These are phyloP conservation scores for Cyberlindnera lachancei DNA, from an alignment of 805 yeast species.

Conservation along the genomic window DNA sequence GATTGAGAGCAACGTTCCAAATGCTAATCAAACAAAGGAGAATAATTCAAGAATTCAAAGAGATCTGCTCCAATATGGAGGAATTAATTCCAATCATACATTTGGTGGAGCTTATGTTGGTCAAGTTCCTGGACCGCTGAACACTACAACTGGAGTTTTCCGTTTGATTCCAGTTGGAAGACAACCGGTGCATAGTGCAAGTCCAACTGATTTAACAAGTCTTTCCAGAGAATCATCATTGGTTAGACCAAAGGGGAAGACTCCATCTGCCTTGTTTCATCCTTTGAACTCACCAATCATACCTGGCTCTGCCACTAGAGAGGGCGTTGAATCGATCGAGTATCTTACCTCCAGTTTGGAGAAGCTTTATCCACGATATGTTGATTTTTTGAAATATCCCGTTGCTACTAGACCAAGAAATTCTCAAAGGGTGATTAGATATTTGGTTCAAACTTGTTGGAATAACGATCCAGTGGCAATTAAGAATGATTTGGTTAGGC, in stretches of 20 bases:
- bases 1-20: neutral
- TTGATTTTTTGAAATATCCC: constrained; percentile 27
- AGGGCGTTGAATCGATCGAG: constrained; percentile 3
- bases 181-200: neutral
- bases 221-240: neutral
- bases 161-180: constrained; percentile 6
- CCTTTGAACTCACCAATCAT: constrained; percentile 1
- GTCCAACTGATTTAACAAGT: neutral
- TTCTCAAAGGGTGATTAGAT: constrained; percentile 25
- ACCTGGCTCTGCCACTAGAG: too few species aligned
- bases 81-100: neutral
- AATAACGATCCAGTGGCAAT: constrained; percentile 18
- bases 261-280: too few species aligned
- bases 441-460: constrained; percentile 31
- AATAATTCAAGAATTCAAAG: too few species aligned
- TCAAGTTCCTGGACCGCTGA: neutral
- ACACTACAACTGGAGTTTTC: neutral
- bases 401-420: constrained; percentile 27
- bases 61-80: too few species aligned
- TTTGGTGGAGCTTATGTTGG: too few species aligned
- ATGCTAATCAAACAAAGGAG: neutral
- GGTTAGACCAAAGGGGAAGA: too few species aligned
- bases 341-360: constrained; percentile 16
- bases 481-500: constrained; percentile 6
- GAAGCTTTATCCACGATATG: constrained; percentile 22